Evolutionary conservation across 805 yeast genomes (phyloP), one percentile per base, ranked within the genome.

Genomic region (Wickerhamiella sorbophila): DNA sequence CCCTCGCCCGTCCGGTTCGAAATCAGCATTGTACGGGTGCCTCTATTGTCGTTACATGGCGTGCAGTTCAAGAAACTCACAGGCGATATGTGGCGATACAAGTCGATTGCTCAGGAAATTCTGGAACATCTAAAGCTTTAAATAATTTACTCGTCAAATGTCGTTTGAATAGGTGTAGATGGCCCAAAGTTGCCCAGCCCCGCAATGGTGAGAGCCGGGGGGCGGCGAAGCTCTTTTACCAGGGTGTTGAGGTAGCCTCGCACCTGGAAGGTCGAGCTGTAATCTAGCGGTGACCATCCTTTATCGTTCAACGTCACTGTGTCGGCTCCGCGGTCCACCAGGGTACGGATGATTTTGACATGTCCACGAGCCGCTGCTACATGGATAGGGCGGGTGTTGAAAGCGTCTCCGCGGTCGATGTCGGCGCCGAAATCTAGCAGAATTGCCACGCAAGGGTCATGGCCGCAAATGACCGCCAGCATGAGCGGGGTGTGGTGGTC

Each of bases 71-170:
- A 88, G 69, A 87, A 87, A 58, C 71, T 87, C 24, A 71, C 82
- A 44, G 97, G 97, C 54, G 86, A 88, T 58, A 84, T 95, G 1
- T 87, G 96, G 96, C 74, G 80, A 63, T 87, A 87, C 63, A 87
- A 88, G 65, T 78, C 86, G 8, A 67, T 87, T 55, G 96, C 96
- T 1, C 77, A 88, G 42, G 84, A 78, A 58, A 80, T 87, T 39
- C 71, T 87, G 60, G 70, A 70, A 45, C 81, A 80, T 50, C 67
- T 83, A 57, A 77, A 79, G 48, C 63, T 82, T 48, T 81, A 58
- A 60, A 5, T 3, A 22, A 6, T 9, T 6, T n/a, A n/a, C 15
- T 31, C 12, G 33, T 31, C 33, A 24, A 36, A 36, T 2, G 38
- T 36, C 21, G 24, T 24, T 16, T 31, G 38, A 4, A 36, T n/a